phyloP scores from a whole-genome alignment of 2,329 filamentous ascomycete genomes.

The Colletotrichum costaricense region DNA sequence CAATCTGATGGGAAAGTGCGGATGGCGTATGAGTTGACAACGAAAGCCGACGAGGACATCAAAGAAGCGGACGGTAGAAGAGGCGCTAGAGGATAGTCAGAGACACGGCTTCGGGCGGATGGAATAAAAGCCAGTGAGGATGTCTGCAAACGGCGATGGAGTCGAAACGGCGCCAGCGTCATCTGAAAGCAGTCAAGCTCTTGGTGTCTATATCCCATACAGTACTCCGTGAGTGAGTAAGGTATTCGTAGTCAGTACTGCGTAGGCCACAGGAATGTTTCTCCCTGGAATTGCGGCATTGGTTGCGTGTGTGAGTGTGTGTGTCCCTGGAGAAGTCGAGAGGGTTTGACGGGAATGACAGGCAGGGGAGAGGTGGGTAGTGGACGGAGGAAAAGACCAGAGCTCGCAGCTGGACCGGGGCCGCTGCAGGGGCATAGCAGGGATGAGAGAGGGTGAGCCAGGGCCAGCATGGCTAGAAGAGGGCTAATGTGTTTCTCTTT shows the following conservation, averaged over 20 bases:
- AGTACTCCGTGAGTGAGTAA: too few species aligned
- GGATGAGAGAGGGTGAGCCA: not conserved
- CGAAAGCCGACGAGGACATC: slow-evolving; percentile 1
- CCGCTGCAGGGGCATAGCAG: slow-evolving; percentile 9
- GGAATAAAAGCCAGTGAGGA: not conserved
- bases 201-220: too few species aligned
- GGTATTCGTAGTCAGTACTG: too few species aligned
- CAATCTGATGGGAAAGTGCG: not conserved
- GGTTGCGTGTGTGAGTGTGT: not conserved
- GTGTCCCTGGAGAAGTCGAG: not conserved
- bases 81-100: not conserved
- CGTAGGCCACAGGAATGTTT: not conserved
- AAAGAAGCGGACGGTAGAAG: not conserved
- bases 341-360: not conserved
- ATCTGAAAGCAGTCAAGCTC: slow-evolving; percentile 4
- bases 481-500: slow-evolving; percentile 30
- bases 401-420: not conserved
- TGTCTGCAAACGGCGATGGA: slow-evolving; percentile 2
- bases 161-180: not conserved
- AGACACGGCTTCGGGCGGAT: slow-evolving; percentile 9
- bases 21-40: not conserved
- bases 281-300: not conserved
- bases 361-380: not conserved
- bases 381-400: not conserved
- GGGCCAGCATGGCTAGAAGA: slow-evolving; percentile 21